phyloP scores from a whole-genome alignment of 257 asterid species.

The Lycium ferocissimum region DNA sequence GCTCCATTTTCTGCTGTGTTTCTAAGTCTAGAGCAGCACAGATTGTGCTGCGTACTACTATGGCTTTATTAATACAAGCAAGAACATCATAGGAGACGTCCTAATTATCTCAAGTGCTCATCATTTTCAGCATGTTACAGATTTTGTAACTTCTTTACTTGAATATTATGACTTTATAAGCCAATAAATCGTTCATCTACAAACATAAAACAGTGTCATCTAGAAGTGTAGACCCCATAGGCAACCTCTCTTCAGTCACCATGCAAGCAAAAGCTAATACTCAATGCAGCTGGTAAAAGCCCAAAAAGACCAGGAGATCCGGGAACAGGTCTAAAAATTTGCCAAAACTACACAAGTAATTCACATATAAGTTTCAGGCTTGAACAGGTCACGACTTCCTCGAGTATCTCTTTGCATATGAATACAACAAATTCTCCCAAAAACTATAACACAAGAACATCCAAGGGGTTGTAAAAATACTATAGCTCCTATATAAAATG shows the following conservation, averaged over 20 bases:
- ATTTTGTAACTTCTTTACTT: background rate
- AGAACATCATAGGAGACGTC: background rate
- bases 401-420: background rate
- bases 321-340: background rate
- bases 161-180: background rate
- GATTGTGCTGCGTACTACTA: too few species aligned
- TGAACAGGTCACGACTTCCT: background rate
- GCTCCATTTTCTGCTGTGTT: background rate
- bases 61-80: background rate
- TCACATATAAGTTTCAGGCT: background rate
- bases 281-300: background rate
- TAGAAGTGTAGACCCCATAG: background rate
- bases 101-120: background rate
- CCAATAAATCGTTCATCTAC: background rate
- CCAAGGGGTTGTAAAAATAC: background rate
- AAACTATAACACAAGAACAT: background rate
- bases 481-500: background rate
- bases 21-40: background rate
- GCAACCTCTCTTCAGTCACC: slow-evolving; percentile 6
- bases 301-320: background rate
- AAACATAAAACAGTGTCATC: too few species aligned
- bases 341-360: background rate
- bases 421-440: background rate
- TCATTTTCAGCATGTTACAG: background rate
- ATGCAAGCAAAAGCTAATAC: background rate